Percentiles rank a stretch among this genome's conserved stretches.
These are phyloP conservation scores for Ophiognomonia clavigignenti-juglandacearum DNA, from an alignment of 2,329 filamentous ascomycete genomes.

Conservation along the genomic window DNA sequence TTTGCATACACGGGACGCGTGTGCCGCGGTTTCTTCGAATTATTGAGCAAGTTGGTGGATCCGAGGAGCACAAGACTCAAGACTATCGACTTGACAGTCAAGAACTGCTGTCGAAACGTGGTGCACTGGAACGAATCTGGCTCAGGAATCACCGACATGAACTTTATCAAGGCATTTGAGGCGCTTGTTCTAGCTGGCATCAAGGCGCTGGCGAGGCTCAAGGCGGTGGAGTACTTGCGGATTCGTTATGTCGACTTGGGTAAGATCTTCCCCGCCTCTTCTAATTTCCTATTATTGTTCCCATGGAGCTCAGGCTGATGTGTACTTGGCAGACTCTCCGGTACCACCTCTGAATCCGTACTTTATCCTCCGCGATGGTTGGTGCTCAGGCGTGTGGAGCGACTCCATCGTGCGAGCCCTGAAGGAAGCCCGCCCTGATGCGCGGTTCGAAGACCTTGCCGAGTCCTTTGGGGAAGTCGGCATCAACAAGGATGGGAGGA, in stretches of 20 bases:
- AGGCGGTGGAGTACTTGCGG: slow-evolving; percentile 57
- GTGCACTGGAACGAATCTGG: slow-evolving; percentile 56
- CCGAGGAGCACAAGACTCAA: slow-evolving; percentile 49
- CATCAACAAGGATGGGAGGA: slow-evolving; percentile 54
- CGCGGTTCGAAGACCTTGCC: slow-evolving; percentile 55
- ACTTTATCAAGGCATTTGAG: slow-evolving; percentile 69
- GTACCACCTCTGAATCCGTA: slow-evolving; percentile 68
- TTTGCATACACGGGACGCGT: slow-evolving; percentile 69
- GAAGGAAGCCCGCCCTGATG: slow-evolving; percentile 50
- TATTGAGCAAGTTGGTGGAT: slow-evolving; percentile 45
- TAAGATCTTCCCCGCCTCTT: slow-evolving; percentile 26
- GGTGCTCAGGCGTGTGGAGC: slow-evolving; percentile 69
- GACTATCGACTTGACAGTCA: slow-evolving; percentile 67
- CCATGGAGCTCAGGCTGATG: background rate
- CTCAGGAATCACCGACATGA: slow-evolving; percentile 66
- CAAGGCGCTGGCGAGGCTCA: slow-evolving; percentile 53
- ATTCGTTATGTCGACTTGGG: slow-evolving; percentile 72
- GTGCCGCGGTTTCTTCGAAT: slow-evolving; percentile 64
- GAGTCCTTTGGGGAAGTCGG: slow-evolving; percentile 59
- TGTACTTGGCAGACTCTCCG: slow-evolving; percentile 51
- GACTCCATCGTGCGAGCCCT: slow-evolving; percentile 60
- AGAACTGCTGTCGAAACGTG: slow-evolving; percentile 63
- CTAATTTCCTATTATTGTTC: too few relatives aligned
- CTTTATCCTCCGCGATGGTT: slow-evolving; percentile 57
- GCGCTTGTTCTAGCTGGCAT: slow-evolving; percentile 61